Base-by-base conservation (phyloP, 2,329 filamentous ascomycete genomes). In the Geosmithia flava region DNA sequence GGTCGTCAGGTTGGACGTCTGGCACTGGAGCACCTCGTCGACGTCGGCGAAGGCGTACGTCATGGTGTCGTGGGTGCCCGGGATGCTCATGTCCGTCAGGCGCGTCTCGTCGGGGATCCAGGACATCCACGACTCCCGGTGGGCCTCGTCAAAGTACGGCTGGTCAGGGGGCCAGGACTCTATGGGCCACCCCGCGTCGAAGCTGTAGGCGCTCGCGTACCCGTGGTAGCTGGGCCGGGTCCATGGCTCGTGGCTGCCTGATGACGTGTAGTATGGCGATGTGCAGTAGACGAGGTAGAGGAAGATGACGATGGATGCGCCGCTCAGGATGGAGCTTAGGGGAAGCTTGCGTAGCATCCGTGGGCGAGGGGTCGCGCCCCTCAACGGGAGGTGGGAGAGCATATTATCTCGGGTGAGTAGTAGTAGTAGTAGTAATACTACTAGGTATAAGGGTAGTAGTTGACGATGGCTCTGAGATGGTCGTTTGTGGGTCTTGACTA, bases 21-120 rank as follows among this genome's bases (percentile, higher is more conserved):
- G 73, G 55, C 71, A 74, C 55, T 71, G 66, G 46, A 68, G 64
- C 8, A 51, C 48, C 49, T 63, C 59, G 42, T 57, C 53, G 27
- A 50, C 53, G 48, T 71, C 59, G 6, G 6, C 33, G 43, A 50
- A 20, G 43, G 15, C 59, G 52, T 68, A 71, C 17, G 73, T 75
- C 67, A 76, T 68, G 20, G 72, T 74, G 56, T 76, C 72, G 59
- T 76, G 72, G 2, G 72, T 75, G 29, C 73, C 73, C 0, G 72
- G 73, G 50, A 76, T 67, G 44, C 70, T 72, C 42, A 76, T 62
- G 46, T 58, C 64, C 30, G 69, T 63, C 33, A 76, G 57, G 44
- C 58, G 61, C 37, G 62, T 58, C 23, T 58, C 51, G 56, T 74
- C 67, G 27, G 68, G 67, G 11, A 74, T 55, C 7, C 46, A 46